Evolutionary conservation across 768 basidiomycete species (phyloP).

Genomic region (Tulasnella sp.): DNA sequence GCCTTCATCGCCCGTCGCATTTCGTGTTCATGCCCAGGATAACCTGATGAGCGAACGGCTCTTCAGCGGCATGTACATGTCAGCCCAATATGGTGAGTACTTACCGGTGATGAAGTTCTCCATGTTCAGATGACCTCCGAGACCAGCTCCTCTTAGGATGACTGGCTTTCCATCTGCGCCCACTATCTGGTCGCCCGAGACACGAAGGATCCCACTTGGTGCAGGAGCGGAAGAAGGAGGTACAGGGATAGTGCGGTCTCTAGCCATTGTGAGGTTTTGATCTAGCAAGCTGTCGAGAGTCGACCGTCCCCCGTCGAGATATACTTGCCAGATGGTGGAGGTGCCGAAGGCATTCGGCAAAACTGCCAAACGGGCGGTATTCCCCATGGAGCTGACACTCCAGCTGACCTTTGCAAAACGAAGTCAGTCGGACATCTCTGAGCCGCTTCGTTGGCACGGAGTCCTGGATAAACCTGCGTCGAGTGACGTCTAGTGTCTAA

Average conservation of each 20-base stretch:
- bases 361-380: not conserved
- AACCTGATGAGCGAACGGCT: conserved; percentile 34
- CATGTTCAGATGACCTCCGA: conserved; percentile 72
- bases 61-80: not conserved
- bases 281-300: not conserved
- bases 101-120: conserved; percentile 45
- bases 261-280: not conserved
- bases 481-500: no score
- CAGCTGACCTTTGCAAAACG: not conserved
- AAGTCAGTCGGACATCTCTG: no score
- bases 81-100: not conserved
- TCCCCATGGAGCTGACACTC: not conserved
- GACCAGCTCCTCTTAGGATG: conserved; percentile 61
- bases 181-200: conserved; percentile 48
- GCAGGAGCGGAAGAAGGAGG: conserved; percentile 2
- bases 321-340: not conserved
- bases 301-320: not conserved
- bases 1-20: conserved; percentile 58
- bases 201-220: conserved; percentile 13
- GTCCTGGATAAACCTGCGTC: no score
- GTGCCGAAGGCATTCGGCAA: not conserved
- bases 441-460: no score
- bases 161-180: conserved; percentile 45
- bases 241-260: not conserved
- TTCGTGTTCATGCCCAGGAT: conserved; percentile 71